phyloP scores from a whole-genome alignment of 2,329 filamentous ascomycete genomes.

The Chrysoporthe austroafricana region DNA sequence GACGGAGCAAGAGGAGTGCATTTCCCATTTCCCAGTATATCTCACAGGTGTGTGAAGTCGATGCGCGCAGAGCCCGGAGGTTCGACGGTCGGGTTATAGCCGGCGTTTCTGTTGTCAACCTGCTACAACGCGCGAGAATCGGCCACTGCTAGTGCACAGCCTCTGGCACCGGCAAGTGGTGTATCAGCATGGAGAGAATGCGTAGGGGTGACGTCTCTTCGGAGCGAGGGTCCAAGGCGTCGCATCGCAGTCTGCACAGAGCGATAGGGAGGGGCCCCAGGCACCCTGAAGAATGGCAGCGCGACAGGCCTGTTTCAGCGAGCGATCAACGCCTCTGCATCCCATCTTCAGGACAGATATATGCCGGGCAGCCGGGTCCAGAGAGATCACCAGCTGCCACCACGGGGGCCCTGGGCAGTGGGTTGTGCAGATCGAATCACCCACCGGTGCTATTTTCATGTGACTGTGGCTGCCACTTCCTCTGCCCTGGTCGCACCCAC shows the following conservation, averaged over 20 bases:
- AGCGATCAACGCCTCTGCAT: slow-evolving; percentile 3
- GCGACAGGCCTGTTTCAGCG: background rate
- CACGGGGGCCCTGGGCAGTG: background rate
- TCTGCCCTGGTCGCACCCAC: too few species aligned
- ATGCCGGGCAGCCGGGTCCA: background rate
- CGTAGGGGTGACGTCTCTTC: too few species aligned
- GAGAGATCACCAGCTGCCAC: background rate
- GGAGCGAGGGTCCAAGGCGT: too few species aligned
- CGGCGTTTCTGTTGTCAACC: background rate
- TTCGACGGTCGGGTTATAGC: too few species aligned
- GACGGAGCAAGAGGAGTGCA: background rate
- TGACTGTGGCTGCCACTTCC: too few species aligned
- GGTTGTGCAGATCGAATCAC: background rate
- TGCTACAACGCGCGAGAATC: too few species aligned
- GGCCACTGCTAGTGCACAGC: too few species aligned
- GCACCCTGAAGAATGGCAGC: background rate
- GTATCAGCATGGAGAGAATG: too few species aligned
- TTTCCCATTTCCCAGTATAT: background rate
- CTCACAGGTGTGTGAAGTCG: too few species aligned
- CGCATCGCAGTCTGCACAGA: background rate
- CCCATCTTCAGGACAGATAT: slow-evolving; percentile 2
- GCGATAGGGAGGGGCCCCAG: slow-evolving; percentile 5
- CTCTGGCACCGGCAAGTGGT: too few species aligned
- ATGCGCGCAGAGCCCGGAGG: background rate
- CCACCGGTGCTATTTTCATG: too few species aligned